phyloP scores from a whole-genome alignment of 352 stramenopile species.

The Hyaloperonospora arabidopsidis region DNA sequence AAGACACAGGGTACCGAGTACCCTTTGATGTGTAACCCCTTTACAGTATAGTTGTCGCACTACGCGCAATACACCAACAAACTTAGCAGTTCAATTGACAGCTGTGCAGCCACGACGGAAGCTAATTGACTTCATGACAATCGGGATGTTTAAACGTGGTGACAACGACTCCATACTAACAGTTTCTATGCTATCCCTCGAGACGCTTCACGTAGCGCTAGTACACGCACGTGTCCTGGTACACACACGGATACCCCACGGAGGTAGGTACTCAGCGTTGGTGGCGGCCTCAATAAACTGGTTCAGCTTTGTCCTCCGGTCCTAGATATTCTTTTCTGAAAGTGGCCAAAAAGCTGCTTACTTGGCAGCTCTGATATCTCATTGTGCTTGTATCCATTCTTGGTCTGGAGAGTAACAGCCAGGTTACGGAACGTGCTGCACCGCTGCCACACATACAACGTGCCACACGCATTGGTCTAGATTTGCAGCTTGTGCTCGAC shows the following conservation, averaged over 20 bases:
- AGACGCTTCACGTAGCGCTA: constrained; percentile 58
- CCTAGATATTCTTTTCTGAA: constrained; percentile 73
- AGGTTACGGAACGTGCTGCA: constrained; percentile 78
- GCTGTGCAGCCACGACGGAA: constrained; percentile 56
- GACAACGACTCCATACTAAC: constrained; percentile 44
- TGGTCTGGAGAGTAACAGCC: constrained; percentile 55
- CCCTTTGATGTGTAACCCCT: constrained; percentile 16
- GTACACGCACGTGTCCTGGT: constrained; percentile 69
- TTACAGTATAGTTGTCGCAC: constrained; percentile 11
- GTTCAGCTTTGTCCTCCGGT: constrained; percentile 62
- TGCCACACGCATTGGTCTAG: constrained; percentile 60
- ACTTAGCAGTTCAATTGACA: constrained; percentile 32
- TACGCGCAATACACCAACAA: constrained; percentile 26
- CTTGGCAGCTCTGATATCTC: constrained; percentile 66
- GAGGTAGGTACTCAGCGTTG: constrained; percentile 63
- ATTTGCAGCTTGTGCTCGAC: constrained; percentile 75
- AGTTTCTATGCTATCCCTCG: constrained; percentile 36
- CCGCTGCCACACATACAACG: constrained; percentile 62
- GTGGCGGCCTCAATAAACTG: constrained; percentile 65
- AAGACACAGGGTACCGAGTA: no score
- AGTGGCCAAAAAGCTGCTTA: constrained; percentile 66
- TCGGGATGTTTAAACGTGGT: constrained; percentile 48
- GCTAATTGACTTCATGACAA: constrained; percentile 68
- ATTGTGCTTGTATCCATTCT: constrained; percentile 68
- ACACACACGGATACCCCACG: constrained; percentile 69